Base-by-base conservation (phyloP, 345 rosid species). In the Anastatica hierochuntica region DNA sequence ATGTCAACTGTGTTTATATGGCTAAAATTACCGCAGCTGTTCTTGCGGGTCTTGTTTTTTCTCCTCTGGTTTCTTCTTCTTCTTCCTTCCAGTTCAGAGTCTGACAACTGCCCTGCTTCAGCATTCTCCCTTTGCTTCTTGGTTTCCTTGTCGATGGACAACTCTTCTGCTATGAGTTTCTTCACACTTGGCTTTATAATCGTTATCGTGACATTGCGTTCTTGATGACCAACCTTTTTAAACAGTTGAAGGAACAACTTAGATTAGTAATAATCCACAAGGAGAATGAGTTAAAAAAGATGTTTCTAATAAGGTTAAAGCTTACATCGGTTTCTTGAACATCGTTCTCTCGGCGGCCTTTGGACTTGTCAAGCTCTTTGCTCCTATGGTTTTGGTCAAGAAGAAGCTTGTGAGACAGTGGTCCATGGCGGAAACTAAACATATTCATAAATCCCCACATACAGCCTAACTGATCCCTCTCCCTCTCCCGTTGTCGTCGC, bases 121-220 rank as follows among this genome's bases (percentile, higher is more conserved):
- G 57, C 61, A 66, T 56, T 66, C 12, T 43, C 67, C 43, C 27
- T 66, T 64, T 80, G 77, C 43, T 61, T 68, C 67, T 69, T 74
- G 41, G 23, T 41, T 40, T 46, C 62, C 20, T 54, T 62, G 66
- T 82, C 85, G 13, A 49, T 52, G 29, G 75, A 68, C 80, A 88
- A 81, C 69, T 88, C 99, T 68, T 88, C 87, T 60, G 90, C 99
- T 14, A 94, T 84, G 60, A 88, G 99, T 62, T 71, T 80, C 80
- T 88, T 88, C 68, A 94, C 87, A 63, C 95, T 85, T 52, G 92
- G 84, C 70, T 76, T 81, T 29, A 67, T 59, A 39, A 67, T 53
- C 2, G 66, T 59, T 17, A 67, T 67, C 10, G 61, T 67, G 21
- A 67, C 44, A 40, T 62, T 66, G 49, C 61, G 67, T 60, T 78